phyloP scores from a whole-genome alignment of 768 basidiomycete genomes.

The Phanerochaete sordida region DNA sequence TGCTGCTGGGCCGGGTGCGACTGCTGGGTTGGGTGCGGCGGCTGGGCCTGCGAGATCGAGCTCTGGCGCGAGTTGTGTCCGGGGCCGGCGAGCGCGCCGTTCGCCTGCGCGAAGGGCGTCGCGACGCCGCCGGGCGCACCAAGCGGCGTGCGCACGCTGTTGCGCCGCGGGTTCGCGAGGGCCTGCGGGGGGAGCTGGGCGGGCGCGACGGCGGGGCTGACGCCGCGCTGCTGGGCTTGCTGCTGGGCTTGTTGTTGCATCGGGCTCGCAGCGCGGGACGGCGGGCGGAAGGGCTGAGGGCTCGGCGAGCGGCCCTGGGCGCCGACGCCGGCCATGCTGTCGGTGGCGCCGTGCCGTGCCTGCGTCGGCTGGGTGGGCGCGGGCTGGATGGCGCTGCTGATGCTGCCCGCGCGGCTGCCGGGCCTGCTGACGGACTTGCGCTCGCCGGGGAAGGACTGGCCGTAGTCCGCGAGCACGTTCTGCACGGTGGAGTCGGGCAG shows the following conservation, averaged over 20 bases:
- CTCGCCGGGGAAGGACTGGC: constrained; percentile 87
- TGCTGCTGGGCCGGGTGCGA: constrained; percentile 32
- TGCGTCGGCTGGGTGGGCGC: constrained; percentile 40
- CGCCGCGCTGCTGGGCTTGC: too few relatives aligned
- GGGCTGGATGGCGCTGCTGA: constrained; percentile 24
- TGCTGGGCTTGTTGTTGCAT: constrained; percentile 16
- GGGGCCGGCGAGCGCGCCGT: constrained; percentile 25
- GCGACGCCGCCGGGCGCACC: constrained; percentile 9
- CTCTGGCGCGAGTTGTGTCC: constrained; percentile 28
- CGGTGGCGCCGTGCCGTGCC: constrained; percentile 56
- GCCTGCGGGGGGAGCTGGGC: background rate
- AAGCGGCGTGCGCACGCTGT: constrained; percentile 14
- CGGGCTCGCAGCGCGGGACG: constrained; percentile 53
- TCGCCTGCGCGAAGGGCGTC: constrained; percentile 8
- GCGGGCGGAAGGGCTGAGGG: constrained; percentile 43
- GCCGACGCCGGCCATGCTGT: constrained; percentile 80
- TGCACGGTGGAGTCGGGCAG: constrained; percentile 58
- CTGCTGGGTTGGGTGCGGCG: too few relatives aligned
- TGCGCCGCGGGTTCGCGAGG: background rate
- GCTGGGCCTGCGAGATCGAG: constrained; percentile 42
- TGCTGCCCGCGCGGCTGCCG: constrained; percentile 38
- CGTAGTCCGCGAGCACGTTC: constrained; percentile 72
- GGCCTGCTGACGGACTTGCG: constrained; percentile 54
- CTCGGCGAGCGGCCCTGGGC: constrained; percentile 65
- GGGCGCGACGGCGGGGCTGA: constrained; percentile 16